phyloP scores from a whole-genome alignment of 2,329 filamentous ascomycete genomes.

The Iodosphaeria phyllophila region DNA sequence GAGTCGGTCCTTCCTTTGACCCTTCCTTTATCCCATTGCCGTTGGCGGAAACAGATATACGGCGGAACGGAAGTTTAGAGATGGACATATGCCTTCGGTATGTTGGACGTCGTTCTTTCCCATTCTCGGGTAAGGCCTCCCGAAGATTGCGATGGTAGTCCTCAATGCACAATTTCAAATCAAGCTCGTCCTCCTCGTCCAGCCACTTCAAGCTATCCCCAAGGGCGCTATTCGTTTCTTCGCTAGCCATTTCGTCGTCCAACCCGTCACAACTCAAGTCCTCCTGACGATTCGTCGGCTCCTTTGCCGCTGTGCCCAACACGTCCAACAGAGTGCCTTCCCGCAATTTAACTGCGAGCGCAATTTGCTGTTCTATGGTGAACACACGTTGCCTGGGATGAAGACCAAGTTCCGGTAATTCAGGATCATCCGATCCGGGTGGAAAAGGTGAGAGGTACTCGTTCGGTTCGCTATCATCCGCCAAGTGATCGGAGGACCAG shows the following conservation, averaged over 20 bases:
- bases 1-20: conserved; percentile 5
- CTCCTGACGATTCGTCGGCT: no score
- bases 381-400: conserved; percentile 49
- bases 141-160: conserved; percentile 50
- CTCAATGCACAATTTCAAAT: conserved; percentile 46
- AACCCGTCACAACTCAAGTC: no score
- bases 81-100: conserved; percentile 58
- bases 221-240: conserved; percentile 29
- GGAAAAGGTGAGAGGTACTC: no score
- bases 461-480: no score
- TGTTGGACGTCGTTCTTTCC: conserved; percentile 32
- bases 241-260: conserved; percentile 9
- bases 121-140: conserved; percentile 24
- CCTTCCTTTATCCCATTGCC: conserved; percentile 25
- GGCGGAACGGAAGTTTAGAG: conserved; percentile 42
- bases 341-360: conserved; percentile 30
- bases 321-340: conserved; percentile 34
- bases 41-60: conserved; percentile 29
- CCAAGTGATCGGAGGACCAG: no score
- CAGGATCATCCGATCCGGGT: no score
- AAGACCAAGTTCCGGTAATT: no score
- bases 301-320: conserved; percentile 34
- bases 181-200: conserved; percentile 53
- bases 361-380: conserved; percentile 43
- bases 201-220: conserved; percentile 57